Evolutionary conservation across 768 basidiomycete species (phyloP), one percentile per base, ranked within the genome.

Genomic region (Mycena indigotica): DNA sequence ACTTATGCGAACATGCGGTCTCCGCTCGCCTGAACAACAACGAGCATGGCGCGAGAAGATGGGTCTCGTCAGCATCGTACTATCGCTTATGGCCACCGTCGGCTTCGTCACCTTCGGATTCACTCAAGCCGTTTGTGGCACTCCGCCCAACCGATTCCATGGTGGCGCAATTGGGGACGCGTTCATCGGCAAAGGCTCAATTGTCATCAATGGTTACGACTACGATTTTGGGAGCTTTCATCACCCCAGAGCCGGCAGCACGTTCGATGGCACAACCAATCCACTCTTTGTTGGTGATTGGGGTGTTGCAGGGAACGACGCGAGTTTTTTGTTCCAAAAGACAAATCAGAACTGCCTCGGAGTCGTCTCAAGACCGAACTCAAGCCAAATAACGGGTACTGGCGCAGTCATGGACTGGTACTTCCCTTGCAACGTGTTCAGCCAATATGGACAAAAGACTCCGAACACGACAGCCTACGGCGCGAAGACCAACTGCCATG

Each of bases 61-160:
- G 73, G 97, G 96, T 6, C 83, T 99, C 24, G 78, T 99, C 49
- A 77, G 80, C 62, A 80, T 98, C 72, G 93, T 96, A 67, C 70
- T 82, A 16, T 4, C 73, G n/a, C 82, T 95, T 61, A 97, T 98
- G 95, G 90, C 91, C 17, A 84, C 78, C 52, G 97, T 99, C 67
- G 97, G 95, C 68, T 99, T 93, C 84, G 80, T 99, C 69, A 99
- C 97, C 12, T 99, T 99, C 75, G 97, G 97, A 6, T 99, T 99
- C 79, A 98, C 95, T 10, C 85, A 93, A 68, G 75, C 86, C 53
- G 97, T 98, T 40, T 99, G 97, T 71, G 94, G 94, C 29, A 88
- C 80, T 30, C 93, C 94, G 29, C 83, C 90, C 35, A 85, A 89
- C 60, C 86, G 94, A 16, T 95, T 82, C 78, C 88, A 90, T 64